Percentiles rank a stretch among this genome's conserved stretches.
phyloP scores from a whole-genome alignment of 176 grass and related monocot genomes.

The Triticum monococcum region DNA sequence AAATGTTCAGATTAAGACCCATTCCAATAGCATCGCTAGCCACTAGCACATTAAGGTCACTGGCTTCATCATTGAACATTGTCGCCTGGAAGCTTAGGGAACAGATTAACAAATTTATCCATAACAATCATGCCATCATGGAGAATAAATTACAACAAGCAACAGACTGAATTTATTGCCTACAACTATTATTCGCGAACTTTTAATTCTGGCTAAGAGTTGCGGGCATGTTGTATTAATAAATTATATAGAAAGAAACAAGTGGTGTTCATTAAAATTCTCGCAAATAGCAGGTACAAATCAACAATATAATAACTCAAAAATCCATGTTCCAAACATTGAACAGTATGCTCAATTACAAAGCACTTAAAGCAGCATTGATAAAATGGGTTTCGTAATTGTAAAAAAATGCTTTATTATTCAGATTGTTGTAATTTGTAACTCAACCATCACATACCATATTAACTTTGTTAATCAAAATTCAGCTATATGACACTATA shows the following conservation, averaged over 20 bases:
- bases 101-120: slow-evolving; percentile 19
- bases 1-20: slow-evolving; percentile 99
- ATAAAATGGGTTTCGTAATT: background rate
- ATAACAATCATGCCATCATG: slow-evolving; percentile 19
- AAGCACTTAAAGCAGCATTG: background rate
- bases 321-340: background rate
- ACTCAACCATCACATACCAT: too few relatives aligned
- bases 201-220: background rate
- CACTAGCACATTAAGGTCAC: slow-evolving; percentile 88
- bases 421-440: background rate
- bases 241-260: slow-evolving; percentile 1
- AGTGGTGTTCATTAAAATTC: background rate
- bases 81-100: slow-evolving; percentile 64
- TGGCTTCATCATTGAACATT: slow-evolving; percentile 95
- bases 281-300: background rate
- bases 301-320: slow-evolving; percentile 14
- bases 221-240: background rate
- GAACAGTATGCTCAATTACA: background rate
- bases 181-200: background rate
- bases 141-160: slow-evolving; percentile 12
- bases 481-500: too few relatives aligned
- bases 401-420: slow-evolving; percentile 6
- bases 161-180: background rate
- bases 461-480: too few relatives aligned
- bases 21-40: slow-evolving; percentile 98